Percentiles rank a stretch among this genome's conserved stretches.
Conservation (phyloP, 306 rosid genomes). For the Cicer pinnatifidum region DNA sequence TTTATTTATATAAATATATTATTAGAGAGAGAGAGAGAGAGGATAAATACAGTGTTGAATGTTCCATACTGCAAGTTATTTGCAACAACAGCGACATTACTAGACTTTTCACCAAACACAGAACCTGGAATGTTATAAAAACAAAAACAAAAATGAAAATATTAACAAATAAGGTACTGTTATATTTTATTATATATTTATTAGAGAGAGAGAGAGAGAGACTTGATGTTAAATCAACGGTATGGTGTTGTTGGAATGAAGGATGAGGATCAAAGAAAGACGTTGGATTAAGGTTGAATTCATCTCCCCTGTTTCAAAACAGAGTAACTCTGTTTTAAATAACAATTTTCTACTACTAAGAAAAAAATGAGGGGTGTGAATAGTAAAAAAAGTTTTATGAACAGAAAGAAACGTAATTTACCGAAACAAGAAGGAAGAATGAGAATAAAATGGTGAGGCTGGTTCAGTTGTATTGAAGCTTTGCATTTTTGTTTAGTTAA, state of each 20-base stretch:
- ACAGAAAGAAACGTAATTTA: not conserved
- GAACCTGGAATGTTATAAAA: constrained; percentile 53
- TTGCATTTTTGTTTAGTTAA: constrained; percentile 57
- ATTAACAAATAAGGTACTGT: not conserved
- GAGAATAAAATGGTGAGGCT: constrained; percentile 55
- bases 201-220: constrained; percentile 32
- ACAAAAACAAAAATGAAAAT: constrained; percentile 18
- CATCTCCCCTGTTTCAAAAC: constrained; percentile 73
- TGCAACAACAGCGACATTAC: constrained; percentile 55
- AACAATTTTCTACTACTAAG: not conserved
- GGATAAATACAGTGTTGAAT: constrained; percentile 57
- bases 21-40: not conserved
- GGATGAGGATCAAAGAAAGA: constrained; percentile 72
- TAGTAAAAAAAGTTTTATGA: not conserved
- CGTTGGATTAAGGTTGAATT: constrained; percentile 49
- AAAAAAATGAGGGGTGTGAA: not conserved
- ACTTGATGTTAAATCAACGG: constrained; percentile 88
- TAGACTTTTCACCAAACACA: constrained; percentile 64
- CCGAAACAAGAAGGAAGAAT: constrained; percentile 65
- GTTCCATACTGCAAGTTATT: constrained; percentile 60
- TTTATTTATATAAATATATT: no score
- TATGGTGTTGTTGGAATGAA: constrained; percentile 68
- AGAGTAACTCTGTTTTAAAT: constrained; percentile 41
- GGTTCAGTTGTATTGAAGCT: constrained; percentile 61
- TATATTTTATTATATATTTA: not conserved